Base-by-base conservation (phyloP, 1,284 basidiomycete species). In the Ganoderma leucocontextum region DNA sequence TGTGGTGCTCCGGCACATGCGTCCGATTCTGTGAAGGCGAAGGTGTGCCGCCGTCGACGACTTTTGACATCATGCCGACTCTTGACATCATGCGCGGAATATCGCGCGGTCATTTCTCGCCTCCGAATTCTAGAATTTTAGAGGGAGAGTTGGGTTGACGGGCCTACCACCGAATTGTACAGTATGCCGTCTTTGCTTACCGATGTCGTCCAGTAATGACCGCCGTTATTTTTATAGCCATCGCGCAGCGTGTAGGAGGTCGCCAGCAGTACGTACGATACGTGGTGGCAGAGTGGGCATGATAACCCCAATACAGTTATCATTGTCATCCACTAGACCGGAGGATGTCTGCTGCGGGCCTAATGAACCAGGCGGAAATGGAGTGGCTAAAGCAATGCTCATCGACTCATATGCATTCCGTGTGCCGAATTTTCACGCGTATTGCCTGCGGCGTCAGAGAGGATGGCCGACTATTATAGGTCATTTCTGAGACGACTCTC, bases 21-120 rank as follows among this genome's bases (percentile, higher is more conserved):
- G 47, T 25, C 47, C 47, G 47, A 52, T 52, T 52, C 47, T 25
- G 52, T 19, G 52, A 55, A 35, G 52, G 52, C 29, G 29, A 35
- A 55, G 33, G 13, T 12, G 25, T 53, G 52, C 39, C n/a, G 52
- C 29, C 25, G 52, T 13, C 52, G 52, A 35, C 52, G 7, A 52
- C 29, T 12, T 1, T 19, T 33, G 52, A 35, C 52, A 55, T 35
- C 52, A 29, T 55, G 29, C 33, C 52, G 7, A 52, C 29, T 12
- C 2, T 19, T 33, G 52, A 35, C 52, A 55, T 35, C 52, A 29
- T 55, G 29, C 33, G 29, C 15, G 33, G 29, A 19, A 55, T 35
- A 55, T 55, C 52, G 52, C 52, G 52, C 15, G 13, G 33, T 55
- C 29, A 10, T 52, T 52, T 52, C 47, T 52, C 47, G 47, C 47